phyloP scores from a whole-genome alignment of 768 basidiomycete species.

The Suillus bovinus region DNA sequence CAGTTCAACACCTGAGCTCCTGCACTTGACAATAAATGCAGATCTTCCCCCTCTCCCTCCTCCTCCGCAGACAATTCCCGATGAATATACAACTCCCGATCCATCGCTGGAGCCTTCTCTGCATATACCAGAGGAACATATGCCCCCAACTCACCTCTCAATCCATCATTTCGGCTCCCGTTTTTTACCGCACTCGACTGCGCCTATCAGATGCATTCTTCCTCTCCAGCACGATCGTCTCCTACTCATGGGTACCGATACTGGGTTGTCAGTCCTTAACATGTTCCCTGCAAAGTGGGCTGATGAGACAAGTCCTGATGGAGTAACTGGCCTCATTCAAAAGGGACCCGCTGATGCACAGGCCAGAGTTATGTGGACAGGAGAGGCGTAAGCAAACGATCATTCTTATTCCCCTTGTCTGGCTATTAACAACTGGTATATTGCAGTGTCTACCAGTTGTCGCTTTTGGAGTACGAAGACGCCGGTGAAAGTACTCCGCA shows the following conservation, averaged over 20 bases:
- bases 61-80: constrained; percentile 11
- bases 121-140: constrained; percentile 46
- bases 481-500: constrained; percentile 60
- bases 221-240: constrained; percentile 65
- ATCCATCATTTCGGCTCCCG: constrained; percentile 82
- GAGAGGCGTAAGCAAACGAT: constrained; percentile 62
- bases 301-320: constrained; percentile 40
- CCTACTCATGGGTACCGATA: constrained; percentile 77
- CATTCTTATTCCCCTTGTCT: background rate
- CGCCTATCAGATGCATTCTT: constrained; percentile 73
- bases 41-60: constrained; percentile 33
- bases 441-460: constrained; percentile 73
- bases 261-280: constrained; percentile 79
- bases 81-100: constrained; percentile 9
- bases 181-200: constrained; percentile 78
- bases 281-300: constrained; percentile 76
- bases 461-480: constrained; percentile 63
- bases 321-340: constrained; percentile 39
- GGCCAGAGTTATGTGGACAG: constrained; percentile 67
- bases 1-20: constrained; percentile 12
- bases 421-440: background rate
- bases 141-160: constrained; percentile 63
- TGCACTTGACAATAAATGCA: constrained; percentile 48
- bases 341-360: constrained; percentile 76
- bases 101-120: constrained; percentile 25